Evolutionary conservation across 78 protist species (phyloP), one percentile per base, ranked within the genome.

Genomic region (Guillardia theta): DNA sequence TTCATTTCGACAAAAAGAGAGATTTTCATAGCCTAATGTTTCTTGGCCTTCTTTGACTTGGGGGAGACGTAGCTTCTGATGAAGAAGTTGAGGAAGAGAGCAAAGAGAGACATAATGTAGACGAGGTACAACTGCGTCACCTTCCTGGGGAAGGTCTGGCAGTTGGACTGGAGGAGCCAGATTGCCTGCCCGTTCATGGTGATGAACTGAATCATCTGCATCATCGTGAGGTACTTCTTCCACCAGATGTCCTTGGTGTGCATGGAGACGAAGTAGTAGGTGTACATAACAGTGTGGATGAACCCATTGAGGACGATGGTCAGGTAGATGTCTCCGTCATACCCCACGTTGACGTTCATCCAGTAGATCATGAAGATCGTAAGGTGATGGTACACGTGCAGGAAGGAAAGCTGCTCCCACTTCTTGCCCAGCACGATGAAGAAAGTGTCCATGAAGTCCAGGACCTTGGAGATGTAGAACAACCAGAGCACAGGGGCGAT

Each of bases 361-460:
- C 58, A 93, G 44, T 62, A 80, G 33, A 93, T 1, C 92, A 92
- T 3, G 33, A 77, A 50, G 93, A 95, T 93, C 53, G 92, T 88
- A 15, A 30, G 27, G 93, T 95, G 96, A 46, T 95, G 96, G 93
- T 95, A 95, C 39, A 93, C 93, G 50, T 95, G 96, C 30, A 95
- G 94, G 48, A 95, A 95, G 43, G 87, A 37, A 47, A 95, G 21
- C 76, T 95, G 96, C 45, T 39, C 30, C 46, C 33, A 41, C 62
- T 95, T 95, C 90, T 88, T 58, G 24, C 95, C 45, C 47, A 93
- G 47, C 24, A 95, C 76, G 43, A 95, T 95, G 93, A 95, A 93
- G 78, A 93, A 30, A 27, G 96, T 93, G 77, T 95, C 96, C 58
- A 43, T 1, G 50, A 92, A 78, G 33, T 95, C 96, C 6, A 95